Evolutionary conservation across 2,329 filamentous ascomycete species (phyloP).

Genomic region (Sporothrix brasiliensis): DNA sequence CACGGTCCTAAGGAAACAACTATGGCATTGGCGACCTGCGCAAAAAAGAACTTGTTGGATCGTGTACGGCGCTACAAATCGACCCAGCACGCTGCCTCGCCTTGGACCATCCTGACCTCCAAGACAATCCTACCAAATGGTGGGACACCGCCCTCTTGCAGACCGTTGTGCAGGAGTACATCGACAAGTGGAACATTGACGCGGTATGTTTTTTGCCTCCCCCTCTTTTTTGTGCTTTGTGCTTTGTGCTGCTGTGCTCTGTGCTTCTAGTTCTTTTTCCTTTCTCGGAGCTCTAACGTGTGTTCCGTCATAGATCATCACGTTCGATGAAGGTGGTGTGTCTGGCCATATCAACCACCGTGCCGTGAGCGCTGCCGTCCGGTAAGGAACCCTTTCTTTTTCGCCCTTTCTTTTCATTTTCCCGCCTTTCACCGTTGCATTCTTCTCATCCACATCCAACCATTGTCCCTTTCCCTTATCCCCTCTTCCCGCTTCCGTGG

Average conservation of each 20-base stretch:
- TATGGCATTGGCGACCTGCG: slow-evolving; percentile 27
- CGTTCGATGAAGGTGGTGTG: slow-evolving; percentile 25
- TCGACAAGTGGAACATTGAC: slow-evolving; percentile 26
- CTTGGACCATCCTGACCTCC: slow-evolving; percentile 23
- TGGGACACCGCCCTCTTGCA: slow-evolving; percentile 26
- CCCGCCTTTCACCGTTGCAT: background rate
- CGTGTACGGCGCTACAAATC: slow-evolving; percentile 21
- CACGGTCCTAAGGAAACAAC: slow-evolving; percentile 20
- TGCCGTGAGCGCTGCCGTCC: slow-evolving; percentile 27
- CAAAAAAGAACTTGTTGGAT: slow-evolving; percentile 19
- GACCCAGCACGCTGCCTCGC: slow-evolving; percentile 24
- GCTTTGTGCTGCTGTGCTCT: too few relatives aligned
- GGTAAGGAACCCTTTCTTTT: slow-evolving; percentile 7
- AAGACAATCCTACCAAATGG: slow-evolving; percentile 24
- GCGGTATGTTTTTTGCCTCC: slow-evolving; percentile 5
- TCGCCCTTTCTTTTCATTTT: background rate
- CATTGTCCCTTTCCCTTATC: background rate
- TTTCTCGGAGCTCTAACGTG: background rate
- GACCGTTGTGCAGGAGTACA: slow-evolving; percentile 23
- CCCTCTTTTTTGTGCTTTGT: background rate
- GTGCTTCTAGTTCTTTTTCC: background rate
- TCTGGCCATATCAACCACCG: slow-evolving; percentile 30
- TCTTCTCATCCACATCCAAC: background rate
- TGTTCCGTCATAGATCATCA: slow-evolving; percentile 19
- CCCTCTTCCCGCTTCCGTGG: background rate